Evolutionary conservation across 2,329 filamentous ascomycete species (phyloP), one percentile per base, ranked within the genome.

Genomic region (Plectosphaerella cucumerina): DNA sequence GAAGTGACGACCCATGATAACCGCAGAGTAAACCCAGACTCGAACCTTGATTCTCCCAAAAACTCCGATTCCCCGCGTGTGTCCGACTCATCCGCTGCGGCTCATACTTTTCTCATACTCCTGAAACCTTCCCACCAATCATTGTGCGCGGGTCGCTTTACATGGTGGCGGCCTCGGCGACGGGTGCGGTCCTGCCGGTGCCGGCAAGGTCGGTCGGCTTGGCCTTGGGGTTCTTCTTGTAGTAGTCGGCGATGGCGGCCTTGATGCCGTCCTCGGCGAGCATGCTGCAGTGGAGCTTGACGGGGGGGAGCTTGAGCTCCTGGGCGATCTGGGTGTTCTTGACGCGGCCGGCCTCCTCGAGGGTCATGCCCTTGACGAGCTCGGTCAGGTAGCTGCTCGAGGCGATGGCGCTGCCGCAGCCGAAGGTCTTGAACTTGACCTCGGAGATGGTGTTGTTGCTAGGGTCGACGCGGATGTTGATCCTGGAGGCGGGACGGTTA

Each of bases 251-350:
- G 65, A 95, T 94, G 61, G 90, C 90, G 44, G 87, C 90, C 73
- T 94, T 93, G 78, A 95, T 95, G 57, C 90, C 90, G 65, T 95
- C 90, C 70, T 95, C 90, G 21, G 90, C 90, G 58, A 95, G 81
- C 88, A 95, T 94, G 49, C 88, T 93, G 78, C 90, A 95, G 72
- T 95, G 90, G 43, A 95, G 87, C 76, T 95, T 96, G 47, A 96
- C 90, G 55, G 90, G 90, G 34, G 90, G 90, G 64, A 94, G 72
- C 65, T 90, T 94, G 51, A 97, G 78, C 74, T 99, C 95, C 78
- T 96, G 95, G 35, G 94, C 94, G 66, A 99, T 99, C 73, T 99
- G 92, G 4, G 93, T 96, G 74, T 99, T 99, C 76, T 90, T 87
- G 62, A 99, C 89, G 74, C 88, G 87, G 50, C 86, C 85, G 33